Evolutionary conservation across 2,329 filamentous ascomycete species (phyloP).

Genomic region (Trichoderma atrobrunneum): DNA sequence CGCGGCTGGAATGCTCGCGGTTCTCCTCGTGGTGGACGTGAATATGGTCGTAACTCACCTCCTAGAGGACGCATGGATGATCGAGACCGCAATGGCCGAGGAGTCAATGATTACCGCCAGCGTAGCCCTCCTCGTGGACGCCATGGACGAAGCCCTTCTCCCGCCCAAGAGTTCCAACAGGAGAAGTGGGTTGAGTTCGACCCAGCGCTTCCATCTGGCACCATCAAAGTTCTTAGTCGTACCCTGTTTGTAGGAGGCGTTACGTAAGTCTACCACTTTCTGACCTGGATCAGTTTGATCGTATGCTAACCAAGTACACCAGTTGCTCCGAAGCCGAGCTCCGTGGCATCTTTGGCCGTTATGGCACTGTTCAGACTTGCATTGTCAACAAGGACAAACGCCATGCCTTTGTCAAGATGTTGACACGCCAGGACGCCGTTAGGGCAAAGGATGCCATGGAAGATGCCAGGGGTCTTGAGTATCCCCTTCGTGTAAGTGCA

Average conservation of each 20-base stretch:
- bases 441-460: conserved; percentile 86
- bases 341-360: conserved; percentile 73
- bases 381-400: conserved; percentile 98
- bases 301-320: conserved; percentile 22
- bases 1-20: conserved; percentile 64
- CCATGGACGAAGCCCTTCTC: conserved; percentile 62
- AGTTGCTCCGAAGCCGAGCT: conserved; percentile 76
- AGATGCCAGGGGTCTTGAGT: conserved; percentile 66
- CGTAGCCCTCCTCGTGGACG: conserved; percentile 78
- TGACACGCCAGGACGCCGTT: conserved; percentile 81
- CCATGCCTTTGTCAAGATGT: conserved; percentile 99
- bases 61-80: conserved; percentile 49
- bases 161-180: conserved; percentile 38
- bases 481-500: conserved; percentile 65
- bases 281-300: not conserved
- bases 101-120: conserved; percentile 75
- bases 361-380: conserved; percentile 89
- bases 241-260: conserved; percentile 97
- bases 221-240: conserved; percentile 90
- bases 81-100: conserved; percentile 49
- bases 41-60: conserved; percentile 68
- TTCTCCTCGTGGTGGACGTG: conserved; percentile 60
- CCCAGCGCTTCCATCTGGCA: conserved; percentile 65
- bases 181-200: conserved; percentile 81
- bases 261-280: conserved; percentile 57